These are phyloP conservation scores for Recurvomyces mirabilis DNA, from an alignment of 495 filamentous ascomycete genomes.

Conservation along the genomic window DNA sequence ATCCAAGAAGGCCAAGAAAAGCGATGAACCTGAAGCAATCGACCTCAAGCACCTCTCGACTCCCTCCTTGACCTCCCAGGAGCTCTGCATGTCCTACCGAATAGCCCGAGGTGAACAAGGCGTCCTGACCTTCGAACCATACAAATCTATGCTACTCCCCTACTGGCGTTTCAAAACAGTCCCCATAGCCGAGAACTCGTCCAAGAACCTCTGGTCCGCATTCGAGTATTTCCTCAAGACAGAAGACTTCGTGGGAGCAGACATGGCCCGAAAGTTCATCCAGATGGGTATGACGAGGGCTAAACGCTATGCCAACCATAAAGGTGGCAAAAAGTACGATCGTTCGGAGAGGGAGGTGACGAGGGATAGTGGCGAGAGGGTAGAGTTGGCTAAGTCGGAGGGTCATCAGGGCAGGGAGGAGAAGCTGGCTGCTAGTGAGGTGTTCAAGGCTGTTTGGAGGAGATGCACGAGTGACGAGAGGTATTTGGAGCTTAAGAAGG, in stretches of 20 bases:
- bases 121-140: slow-evolving; percentile 43
- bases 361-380: slow-evolving; percentile 15
- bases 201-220: slow-evolving; percentile 29
- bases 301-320: slow-evolving; percentile 40
- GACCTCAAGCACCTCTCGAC: slow-evolving; percentile 1
- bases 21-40: neutral
- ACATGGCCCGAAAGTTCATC: slow-evolving; percentile 43
- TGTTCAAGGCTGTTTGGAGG: slow-evolving; percentile 36
- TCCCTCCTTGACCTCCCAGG: slow-evolving; percentile 17
- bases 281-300: slow-evolving; percentile 46
- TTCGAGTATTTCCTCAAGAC: slow-evolving; percentile 33
- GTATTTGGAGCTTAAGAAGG: slow-evolving; percentile 32
- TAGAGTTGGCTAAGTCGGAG: slow-evolving; percentile 23
- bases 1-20: neutral
- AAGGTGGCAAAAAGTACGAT: slow-evolving; percentile 39
- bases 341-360: slow-evolving; percentile 22
- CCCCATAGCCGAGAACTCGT: slow-evolving; percentile 32
- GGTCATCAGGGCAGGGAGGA: slow-evolving; percentile 23
- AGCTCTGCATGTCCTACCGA: slow-evolving; percentile 36
- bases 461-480: slow-evolving; percentile 32
- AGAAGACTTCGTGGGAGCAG: slow-evolving; percentile 44
- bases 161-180: slow-evolving; percentile 41
- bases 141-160: slow-evolving; percentile 41
- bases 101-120: slow-evolving; percentile 44
- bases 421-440: slow-evolving; percentile 26